These are phyloP conservation scores for Ophiostoma novo-ulmi DNA, from an alignment of 2,329 filamentous ascomycete genomes.

Conservation along the genomic window DNA sequence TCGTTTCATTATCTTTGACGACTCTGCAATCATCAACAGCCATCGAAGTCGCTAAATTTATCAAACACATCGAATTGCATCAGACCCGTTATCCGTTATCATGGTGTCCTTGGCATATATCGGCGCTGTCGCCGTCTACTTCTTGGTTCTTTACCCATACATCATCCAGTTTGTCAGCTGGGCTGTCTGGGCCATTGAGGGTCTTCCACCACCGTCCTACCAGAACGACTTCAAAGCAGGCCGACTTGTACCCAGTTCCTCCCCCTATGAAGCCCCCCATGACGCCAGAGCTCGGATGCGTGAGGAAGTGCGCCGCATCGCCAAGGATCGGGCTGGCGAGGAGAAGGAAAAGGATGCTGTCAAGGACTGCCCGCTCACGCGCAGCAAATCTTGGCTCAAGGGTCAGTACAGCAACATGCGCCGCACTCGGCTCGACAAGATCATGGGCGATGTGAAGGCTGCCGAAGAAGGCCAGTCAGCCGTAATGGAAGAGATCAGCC, in stretches of 20 bases:
- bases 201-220: not conserved
- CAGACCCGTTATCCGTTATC: not conserved
- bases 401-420: not conserved
- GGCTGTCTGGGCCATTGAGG: slow-evolving; percentile 14
- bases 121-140: slow-evolving; percentile 2
- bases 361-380: not conserved
- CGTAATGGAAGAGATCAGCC: not conserved
- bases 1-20: not conserved
- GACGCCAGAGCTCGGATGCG: not conserved
- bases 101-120: not conserved
- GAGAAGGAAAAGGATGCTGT: not conserved
- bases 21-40: not conserved
- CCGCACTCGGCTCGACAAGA: not conserved
- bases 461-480: not conserved
- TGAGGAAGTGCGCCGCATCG: not conserved
- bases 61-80: not conserved
- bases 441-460: not conserved
- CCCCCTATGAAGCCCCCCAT: not conserved
- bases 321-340: not conserved
- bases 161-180: slow-evolving; percentile 5
- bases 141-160: slow-evolving; percentile 11
- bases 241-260: not conserved
- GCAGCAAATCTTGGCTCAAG: not conserved
- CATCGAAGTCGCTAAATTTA: no score
- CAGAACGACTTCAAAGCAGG: not conserved